These are phyloP conservation scores for Panus rudis DNA, from an alignment of 768 basidiomycete genomes.

Conservation along the genomic window DNA sequence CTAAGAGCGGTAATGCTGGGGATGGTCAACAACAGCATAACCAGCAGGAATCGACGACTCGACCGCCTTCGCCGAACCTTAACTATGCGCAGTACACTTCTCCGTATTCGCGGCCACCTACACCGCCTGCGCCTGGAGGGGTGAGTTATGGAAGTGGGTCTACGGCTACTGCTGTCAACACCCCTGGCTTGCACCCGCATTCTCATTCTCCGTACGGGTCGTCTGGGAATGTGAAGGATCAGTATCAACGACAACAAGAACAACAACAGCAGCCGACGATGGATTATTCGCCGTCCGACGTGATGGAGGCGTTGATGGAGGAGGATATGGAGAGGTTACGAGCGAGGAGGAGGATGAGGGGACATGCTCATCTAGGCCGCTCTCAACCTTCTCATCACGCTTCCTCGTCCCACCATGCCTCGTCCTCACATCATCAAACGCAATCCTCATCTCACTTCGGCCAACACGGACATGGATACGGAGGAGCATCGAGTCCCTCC, in stretches of 20 bases:
- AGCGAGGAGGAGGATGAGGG: slow-evolving; percentile 47
- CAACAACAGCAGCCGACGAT: slow-evolving; percentile 27
- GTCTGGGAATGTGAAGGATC: too few species aligned
- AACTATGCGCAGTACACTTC: slow-evolving; percentile 72
- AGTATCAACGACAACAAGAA: too few species aligned
- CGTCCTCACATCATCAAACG: too few species aligned
- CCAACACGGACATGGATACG: slow-evolving; percentile 30
- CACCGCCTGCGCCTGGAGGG: slow-evolving; percentile 25
- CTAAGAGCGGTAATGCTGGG: slow-evolving; percentile 14
- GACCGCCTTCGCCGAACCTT: slow-evolving; percentile 73
- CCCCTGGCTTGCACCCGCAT: slow-evolving; percentile 24
- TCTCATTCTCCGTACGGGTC: slow-evolving; percentile 15
- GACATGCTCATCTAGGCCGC: too few species aligned
- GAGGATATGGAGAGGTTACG: slow-evolving; percentile 91
- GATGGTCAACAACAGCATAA: slow-evolving; percentile 21
- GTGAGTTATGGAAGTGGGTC: too few species aligned
- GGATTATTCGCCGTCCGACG: slow-evolving; percentile 66
- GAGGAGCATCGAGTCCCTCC: slow-evolving; percentile 56
- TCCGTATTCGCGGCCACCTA: slow-evolving; percentile 57
- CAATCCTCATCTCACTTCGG: too few species aligned
- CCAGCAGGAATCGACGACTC: slow-evolving; percentile 45
- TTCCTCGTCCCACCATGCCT: slow-evolving; percentile 25
- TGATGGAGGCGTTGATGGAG: slow-evolving; percentile 85
- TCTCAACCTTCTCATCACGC: slow-evolving; percentile 25
- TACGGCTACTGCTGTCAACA: too few species aligned